Evolutionary conservation across 352 stramenopile species (phyloP), one percentile per base, ranked within the genome.

Genomic region (Lagenidium giganteum): DNA sequence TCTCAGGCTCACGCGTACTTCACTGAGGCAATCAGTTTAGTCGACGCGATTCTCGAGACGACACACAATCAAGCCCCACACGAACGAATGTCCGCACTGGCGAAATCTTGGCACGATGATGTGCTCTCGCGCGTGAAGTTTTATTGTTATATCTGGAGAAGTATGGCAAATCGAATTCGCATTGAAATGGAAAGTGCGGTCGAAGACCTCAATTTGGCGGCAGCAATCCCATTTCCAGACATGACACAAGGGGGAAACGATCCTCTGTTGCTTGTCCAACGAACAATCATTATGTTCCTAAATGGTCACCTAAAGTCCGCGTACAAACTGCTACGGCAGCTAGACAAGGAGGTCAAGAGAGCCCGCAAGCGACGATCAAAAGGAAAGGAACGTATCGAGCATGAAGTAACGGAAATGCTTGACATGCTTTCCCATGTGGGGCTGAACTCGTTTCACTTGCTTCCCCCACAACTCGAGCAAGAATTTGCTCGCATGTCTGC

Each of bases 261-360:
- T 7, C 42, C 50, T 8, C 22, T 70, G 9, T 43, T 73, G 17
- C 49, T 72, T 14, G 29, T 44, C 4, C 65, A 76, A 29, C 40
- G 57, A 20, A 57, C 61, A 0, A 24, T 70, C 14, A 61, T 70
- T 22, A 57, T 73, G 63, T 20, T 76, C 7, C 38, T 73, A 9
- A 64, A 73, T 18, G 57, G 65, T 3, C 58, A 69, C 13, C 40
- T 72, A 4, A 57, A 62, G 17, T 50, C 57, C 4, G 57, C 65
- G 6, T 30, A 60, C 39, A 69, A 69, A 24, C 34, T 64, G 8
- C 27, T 67, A 3, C 58, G 41, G 1, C 58, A 64, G 36, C 44
- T 67, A 8, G 31, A 38, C 5, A 41, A n/a, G n/a, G n/a, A n/a
- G n/a, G n/a, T n/a, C 20, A 30, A 45, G 11, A n/a, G n/a, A n/a